These are phyloP conservation scores for Aspergillus vadensis DNA, from an alignment of 2,329 filamentous ascomycete species.

Conservation along the genomic window DNA sequence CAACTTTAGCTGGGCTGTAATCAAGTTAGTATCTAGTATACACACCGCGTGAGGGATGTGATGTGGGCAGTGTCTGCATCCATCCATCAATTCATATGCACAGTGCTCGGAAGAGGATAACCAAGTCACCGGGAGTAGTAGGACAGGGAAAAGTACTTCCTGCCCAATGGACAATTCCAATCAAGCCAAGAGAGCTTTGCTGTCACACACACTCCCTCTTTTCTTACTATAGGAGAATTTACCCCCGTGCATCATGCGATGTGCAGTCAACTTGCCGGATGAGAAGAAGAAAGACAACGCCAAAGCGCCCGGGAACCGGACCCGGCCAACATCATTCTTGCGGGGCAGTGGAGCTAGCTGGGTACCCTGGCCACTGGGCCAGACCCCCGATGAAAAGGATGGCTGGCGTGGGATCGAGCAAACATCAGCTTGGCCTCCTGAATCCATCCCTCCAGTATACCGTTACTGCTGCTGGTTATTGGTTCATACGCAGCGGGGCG, in stretches of 20 bases:
- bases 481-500: neutral
- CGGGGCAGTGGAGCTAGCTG: neutral
- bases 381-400: neutral
- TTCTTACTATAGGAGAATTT: neutral
- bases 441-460: too few species aligned
- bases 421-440: neutral
- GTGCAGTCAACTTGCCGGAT: neutral
- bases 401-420: neutral
- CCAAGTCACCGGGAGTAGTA: neutral
- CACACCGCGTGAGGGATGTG: neutral
- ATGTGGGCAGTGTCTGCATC: neutral
- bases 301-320: neutral
- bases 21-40: too few species aligned
- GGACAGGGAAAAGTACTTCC: neutral
- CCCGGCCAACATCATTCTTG: neutral
- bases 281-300: neutral
- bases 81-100: neutral
- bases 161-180: neutral
- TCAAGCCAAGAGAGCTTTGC: neutral
- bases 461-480: too few species aligned
- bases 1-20: neutral
- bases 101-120: neutral
- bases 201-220: neutral
- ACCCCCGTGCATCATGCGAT: constrained; percentile 1
- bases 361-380: neutral